Evolutionary conservation across 345 rosid genomes (phyloP), one percentile per base, ranked within the genome.

Genomic region (Gossypium bickii): DNA sequence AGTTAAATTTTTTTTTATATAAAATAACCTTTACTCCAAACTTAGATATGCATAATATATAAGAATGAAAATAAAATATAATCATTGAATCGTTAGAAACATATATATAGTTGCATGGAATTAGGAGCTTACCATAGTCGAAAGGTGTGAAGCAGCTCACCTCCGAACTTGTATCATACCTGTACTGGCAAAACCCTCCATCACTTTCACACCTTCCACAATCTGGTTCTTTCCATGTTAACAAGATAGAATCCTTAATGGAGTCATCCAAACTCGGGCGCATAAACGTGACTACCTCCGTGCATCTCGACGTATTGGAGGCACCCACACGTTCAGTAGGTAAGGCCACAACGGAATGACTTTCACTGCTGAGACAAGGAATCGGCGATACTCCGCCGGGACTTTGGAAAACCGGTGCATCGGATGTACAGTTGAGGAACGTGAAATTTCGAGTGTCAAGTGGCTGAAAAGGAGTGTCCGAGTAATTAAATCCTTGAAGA

Each of bases 391-490:
- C 29, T 12, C 41, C 41, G 7, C 55, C 17, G 16, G 0, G 0
- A 16, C 3, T 9, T 9, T 20, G 64, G 9, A 41, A n/a, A 17
- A 38, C 9, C 38, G 34, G 18, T 16, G 15, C 11, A 8, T 67
- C 59, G 1, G 27, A 4, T 0, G 87, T 74, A 53, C 85, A 84
- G 17, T 82, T 79, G 70, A 82, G 60, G 15, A 81, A 74, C 34
- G 78, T 78, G 78, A 81, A 78, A 43, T 48, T 74, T 9, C 2
- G 57, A 9, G 58, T 20, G 41, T 7, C 4, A 6, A 27, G 44
- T 2, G 79, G n/a, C 7, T 41, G 13, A 61, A 80, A 82, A 4
- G 47, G 77, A 53, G 82, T 48, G 12, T 4, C 63, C 2, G 2
- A 12, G 56, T 74, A 56, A 27, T 70, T 12, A 63, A 80, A 76